Base-by-base conservation (phyloP, 192 early-diverging fungal genomes). In the Coemansia sp. region DNA sequence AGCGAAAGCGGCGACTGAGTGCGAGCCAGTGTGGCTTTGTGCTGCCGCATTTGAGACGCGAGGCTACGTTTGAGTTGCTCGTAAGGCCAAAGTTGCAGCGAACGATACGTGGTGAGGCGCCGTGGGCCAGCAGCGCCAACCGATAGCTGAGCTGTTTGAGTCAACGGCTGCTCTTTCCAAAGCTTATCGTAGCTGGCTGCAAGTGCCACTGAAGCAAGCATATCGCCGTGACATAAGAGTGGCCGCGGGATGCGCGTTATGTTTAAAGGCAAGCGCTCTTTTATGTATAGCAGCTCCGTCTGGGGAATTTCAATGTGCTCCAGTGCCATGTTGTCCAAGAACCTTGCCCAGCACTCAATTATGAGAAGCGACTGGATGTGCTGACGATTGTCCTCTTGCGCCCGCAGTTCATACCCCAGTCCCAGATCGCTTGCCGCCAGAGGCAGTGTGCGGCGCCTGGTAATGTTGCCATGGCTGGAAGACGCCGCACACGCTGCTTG, bases 301-400 rank as follows among this genome's bases (percentile, higher is more conserved):
- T 81, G 71, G 0, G 79, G 71, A 18, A 81, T 60, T n/a, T 67
- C 54, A 3, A 76, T 36, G 20, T 24, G 63, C 43, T 81, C 74
- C 10, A 16, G 49, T 3, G 79, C 74, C 29, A 33, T 18, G 20
- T 59, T 33, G 59, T 42, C 34, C 11, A 81, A 31, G 52, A 81
- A 81, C 13, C 79, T 71, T 29, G 68, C 64, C 79, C 79, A 81
- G 49, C 74, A 81, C 68, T 81, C 79, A 42, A 70, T 65, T 18
- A 81, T 36, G 11, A 81, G 68, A 16, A 81, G 71, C 41, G 79
- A 81, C 62, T 81, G 79, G n/a, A 81, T 60, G 13, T 66, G 47
- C 31, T 16, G 22, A 2, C 79, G 66, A 18, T 65, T 52, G 24
- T 59, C 40, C 40, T 81, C 79, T 42, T 81, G 70, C 41, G 12